phyloP scores from a whole-genome alignment of 179 eudicot genomes.

The Camellia oleifera region DNA sequence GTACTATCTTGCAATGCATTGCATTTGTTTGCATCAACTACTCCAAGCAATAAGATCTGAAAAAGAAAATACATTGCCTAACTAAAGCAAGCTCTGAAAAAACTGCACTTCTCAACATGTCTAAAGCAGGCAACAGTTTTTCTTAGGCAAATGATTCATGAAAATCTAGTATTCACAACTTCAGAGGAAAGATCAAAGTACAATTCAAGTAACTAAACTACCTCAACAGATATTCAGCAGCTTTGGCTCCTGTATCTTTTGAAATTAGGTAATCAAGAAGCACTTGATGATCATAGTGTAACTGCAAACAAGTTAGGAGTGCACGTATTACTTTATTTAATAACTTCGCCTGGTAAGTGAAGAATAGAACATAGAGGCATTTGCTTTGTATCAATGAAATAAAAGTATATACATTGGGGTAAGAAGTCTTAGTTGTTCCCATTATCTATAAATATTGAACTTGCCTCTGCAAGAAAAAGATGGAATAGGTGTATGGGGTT shows the following conservation, averaged over 20 bases:
- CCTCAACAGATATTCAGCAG: constrained; percentile 93
- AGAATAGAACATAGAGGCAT: neutral
- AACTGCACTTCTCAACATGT: neutral
- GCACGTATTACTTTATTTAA: neutral
- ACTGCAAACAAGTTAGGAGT: constrained; percentile 43
- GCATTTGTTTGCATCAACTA: neutral
- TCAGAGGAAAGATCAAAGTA: neutral
- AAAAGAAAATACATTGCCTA: neutral
- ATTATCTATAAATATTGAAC: constrained; percentile 15
- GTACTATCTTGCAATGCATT: neutral
- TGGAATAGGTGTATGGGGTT: constrained; percentile 74
- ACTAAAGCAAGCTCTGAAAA: constrained; percentile 1
- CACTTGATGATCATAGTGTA: constrained; percentile 86
- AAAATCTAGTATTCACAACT: constrained; percentile 4
- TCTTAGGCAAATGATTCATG: neutral
- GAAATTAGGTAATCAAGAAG: constrained; percentile 98
- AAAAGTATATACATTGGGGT: neutral
- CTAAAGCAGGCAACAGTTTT: constrained; percentile 9
- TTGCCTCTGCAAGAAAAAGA: constrained; percentile 81
- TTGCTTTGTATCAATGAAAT: neutral
- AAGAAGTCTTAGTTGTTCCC: neutral
- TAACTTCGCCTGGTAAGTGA: neutral
- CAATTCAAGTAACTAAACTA: constrained; percentile 17
- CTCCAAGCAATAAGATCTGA: neutral
- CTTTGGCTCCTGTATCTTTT: constrained; percentile 69